Conservation (phyloP, 768 basidiomycete genomes). For the Grammothele lineata region DNA sequence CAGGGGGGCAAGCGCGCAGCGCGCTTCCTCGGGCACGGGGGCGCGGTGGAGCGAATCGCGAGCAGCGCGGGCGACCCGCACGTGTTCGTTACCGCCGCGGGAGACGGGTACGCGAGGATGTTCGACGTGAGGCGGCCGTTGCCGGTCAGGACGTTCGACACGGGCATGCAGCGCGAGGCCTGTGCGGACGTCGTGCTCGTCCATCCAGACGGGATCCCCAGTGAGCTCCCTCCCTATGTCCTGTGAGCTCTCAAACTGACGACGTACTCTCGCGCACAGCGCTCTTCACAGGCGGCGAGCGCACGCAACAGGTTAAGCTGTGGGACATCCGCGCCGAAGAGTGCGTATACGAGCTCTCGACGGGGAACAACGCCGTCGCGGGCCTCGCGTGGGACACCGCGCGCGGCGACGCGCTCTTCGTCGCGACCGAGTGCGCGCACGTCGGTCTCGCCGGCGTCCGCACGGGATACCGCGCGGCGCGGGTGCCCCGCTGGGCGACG, state of each 20-base stretch:
- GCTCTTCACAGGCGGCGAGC: conserved; percentile 29
- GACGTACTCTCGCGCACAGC: too few relatives aligned
- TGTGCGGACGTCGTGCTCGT: conserved; percentile 25
- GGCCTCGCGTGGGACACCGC: conserved; percentile 30
- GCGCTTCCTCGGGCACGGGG: conserved; percentile 38
- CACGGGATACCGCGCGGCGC: conserved; percentile 22
- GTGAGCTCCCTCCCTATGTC: conserved; percentile 19
- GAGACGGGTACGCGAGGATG: conserved; percentile 36
- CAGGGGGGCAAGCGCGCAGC: conserved; percentile 27
- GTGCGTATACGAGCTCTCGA: conserved; percentile 38
- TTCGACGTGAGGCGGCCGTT: conserved; percentile 35
- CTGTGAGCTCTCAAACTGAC: too few relatives aligned
- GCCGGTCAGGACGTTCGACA: conserved; percentile 33
- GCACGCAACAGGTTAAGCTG: conserved; percentile 32
- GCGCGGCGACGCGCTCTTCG: conserved; percentile 29
- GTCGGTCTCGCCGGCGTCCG: conserved; percentile 23
- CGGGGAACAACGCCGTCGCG: conserved; percentile 39
- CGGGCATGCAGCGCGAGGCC: conserved; percentile 15
- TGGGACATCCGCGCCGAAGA: conserved; percentile 39
- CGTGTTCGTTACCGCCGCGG: conserved; percentile 32
- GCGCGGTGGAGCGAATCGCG: conserved; percentile 27
- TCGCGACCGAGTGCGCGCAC: conserved; percentile 31
- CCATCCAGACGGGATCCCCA: conserved; percentile 36
- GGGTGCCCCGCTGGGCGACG: conserved; percentile 15
- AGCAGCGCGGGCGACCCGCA: conserved; percentile 33